A percentile compares a stretch with the other conserved stretches of the same genome.
These are phyloP conservation scores for Cucurbita argyrosperma DNA, from an alignment of 306 rosid species.

Conservation along the genomic window DNA sequence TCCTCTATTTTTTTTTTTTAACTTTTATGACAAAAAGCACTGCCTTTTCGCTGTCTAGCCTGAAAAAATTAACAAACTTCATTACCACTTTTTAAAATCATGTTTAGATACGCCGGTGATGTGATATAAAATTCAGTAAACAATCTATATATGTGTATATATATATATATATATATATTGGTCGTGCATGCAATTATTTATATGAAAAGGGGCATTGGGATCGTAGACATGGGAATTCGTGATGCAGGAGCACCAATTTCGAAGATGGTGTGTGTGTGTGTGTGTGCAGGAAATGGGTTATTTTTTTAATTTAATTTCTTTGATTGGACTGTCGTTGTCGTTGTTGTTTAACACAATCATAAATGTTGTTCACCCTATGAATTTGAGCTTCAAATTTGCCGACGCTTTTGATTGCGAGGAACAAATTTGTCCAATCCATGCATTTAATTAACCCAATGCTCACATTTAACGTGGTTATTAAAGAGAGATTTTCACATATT, in stretches of 20 bases:
- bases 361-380: background rate
- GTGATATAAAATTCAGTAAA: background rate
- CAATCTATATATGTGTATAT: background rate
- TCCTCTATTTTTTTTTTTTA: background rate
- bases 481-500: no score
- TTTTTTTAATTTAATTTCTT: background rate
- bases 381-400: no score
- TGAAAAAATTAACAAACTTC: background rate
- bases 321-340: background rate
- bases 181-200: background rate
- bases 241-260: background rate
- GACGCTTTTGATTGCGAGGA: background rate
- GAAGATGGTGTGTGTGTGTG: background rate
- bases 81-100: background rate
- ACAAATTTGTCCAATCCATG: background rate
- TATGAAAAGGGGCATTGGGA: background rate
- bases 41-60: background rate
- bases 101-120: background rate
- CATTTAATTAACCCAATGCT: no score
- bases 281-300: background rate
- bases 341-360: background rate
- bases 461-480: no score
- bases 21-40: background rate
- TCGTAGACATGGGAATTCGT: background rate
- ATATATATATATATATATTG: no score